phyloP scores from a whole-genome alignment of 805 yeast species.

The Myxozyma mucilagina region DNA sequence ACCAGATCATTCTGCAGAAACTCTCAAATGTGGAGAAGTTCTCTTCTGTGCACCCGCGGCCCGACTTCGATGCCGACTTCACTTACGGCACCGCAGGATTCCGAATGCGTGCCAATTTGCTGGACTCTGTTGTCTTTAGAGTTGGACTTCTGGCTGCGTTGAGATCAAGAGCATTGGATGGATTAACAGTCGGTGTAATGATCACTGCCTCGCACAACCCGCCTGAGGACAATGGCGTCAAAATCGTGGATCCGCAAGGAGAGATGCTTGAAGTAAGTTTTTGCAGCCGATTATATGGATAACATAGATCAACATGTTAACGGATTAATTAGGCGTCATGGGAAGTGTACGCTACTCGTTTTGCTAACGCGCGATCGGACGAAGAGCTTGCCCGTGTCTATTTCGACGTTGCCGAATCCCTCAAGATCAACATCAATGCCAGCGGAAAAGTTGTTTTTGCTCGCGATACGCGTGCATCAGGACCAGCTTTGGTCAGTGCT shows the following conservation, averaged over 20 bases:
- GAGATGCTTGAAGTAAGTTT: conserved; percentile 34
- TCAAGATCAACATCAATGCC: conserved; percentile 47
- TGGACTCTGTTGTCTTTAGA: conserved; percentile 81
- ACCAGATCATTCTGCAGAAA: conserved; percentile 13
- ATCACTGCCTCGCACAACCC: conserved; percentile 57
- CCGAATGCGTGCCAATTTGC: conserved; percentile 64
- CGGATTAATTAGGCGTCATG: conserved; percentile 47
- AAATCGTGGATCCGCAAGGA: conserved; percentile 78
- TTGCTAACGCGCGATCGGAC: conserved; percentile 67
- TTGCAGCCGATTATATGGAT: not conserved
- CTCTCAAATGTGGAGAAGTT: conserved; percentile 16
- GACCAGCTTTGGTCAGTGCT: conserved; percentile 62
- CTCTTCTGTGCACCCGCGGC: conserved; percentile 47
- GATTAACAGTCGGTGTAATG: conserved; percentile 88
- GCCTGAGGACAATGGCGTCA: conserved; percentile 83
- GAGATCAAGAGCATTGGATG: conserved; percentile 69
- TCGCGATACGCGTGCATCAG: conserved; percentile 84
- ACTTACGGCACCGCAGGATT: conserved; percentile 98
- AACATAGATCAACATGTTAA: not conserved
- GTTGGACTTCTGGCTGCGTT: conserved; percentile 81
- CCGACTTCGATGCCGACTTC: conserved; percentile 44
- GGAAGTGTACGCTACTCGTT: conserved; percentile 77
- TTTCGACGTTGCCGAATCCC: conserved; percentile 42
- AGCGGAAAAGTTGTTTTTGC: conserved; percentile 59
- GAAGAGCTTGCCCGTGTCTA: conserved; percentile 49